phyloP scores from a whole-genome alignment of 371 early-diverging fungal genomes.

The Zychaea mexicana region DNA sequence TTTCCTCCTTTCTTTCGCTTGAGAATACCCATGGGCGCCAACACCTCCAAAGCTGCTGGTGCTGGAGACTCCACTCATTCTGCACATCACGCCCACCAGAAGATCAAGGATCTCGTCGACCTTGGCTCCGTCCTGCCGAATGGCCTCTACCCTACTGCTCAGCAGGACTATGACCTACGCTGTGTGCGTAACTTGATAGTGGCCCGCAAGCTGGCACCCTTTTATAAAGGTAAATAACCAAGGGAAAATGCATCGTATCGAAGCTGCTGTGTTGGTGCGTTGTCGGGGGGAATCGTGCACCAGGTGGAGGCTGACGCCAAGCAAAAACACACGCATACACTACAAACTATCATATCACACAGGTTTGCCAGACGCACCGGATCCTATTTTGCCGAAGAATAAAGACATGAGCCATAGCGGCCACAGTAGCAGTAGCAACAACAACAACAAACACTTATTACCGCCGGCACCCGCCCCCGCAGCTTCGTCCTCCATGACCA shows the following conservation, averaged over 20 bases:
- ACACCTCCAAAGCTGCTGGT: conserved; percentile 10
- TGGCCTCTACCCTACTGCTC: conserved; percentile 70
- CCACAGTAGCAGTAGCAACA: conserved; percentile 12
- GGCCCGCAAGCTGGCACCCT: conserved; percentile 81
- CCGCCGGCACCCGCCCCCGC: background rate
- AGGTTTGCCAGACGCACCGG: conserved; percentile 45
- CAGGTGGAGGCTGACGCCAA: background rate
- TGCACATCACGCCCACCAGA: conserved; percentile 26
- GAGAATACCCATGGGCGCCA: conserved; percentile 18
- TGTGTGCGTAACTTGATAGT: conserved; percentile 78
- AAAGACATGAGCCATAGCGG: conserved; percentile 23
- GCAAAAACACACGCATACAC: background rate
- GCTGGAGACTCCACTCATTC: conserved; percentile 1
- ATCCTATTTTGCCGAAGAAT: conserved; percentile 24
- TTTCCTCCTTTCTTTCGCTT: background rate
- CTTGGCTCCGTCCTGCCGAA: conserved; percentile 68
- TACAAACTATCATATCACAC: background rate
- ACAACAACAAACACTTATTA: background rate
- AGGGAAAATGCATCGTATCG: no score
- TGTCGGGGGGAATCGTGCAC: no score
- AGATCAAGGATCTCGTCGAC: conserved; percentile 66
- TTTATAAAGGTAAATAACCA: conserved; percentile 74
- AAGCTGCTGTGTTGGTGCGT: background rate
- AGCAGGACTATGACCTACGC: conserved; percentile 79
- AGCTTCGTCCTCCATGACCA: conserved; percentile 3